Percentiles rank a stretch among this genome's conserved stretches.
These are phyloP conservation scores for Lasiodiplodia theobromae DNA, from an alignment of 2,329 filamentous ascomycete genomes.

Conservation along the genomic window DNA sequence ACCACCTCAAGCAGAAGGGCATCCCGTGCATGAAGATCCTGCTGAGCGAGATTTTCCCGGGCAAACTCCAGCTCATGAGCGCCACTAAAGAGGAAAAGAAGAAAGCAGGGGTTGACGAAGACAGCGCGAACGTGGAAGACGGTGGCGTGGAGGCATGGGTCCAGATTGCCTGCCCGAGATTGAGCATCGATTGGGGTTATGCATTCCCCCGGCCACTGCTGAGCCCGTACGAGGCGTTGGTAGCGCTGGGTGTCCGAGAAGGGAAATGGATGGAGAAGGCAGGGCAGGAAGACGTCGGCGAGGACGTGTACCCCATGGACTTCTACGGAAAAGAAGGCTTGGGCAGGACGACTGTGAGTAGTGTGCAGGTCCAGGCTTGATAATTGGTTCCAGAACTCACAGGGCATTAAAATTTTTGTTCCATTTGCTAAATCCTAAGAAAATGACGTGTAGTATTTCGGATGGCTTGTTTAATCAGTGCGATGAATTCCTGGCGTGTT, in stretches of 20 bases:
- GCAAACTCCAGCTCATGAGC: constrained; percentile 88
- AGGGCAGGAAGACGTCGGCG: constrained; percentile 43
- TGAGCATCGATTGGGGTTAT: constrained; percentile 99
- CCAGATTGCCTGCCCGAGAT: constrained; percentile 92
- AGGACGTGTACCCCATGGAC: constrained; percentile 91
- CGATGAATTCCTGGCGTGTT: too few relatives aligned
- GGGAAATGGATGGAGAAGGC: constrained; percentile 68
- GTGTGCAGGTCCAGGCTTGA: background rate
- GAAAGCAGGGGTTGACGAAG: constrained; percentile 55
- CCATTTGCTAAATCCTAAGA: background rate
- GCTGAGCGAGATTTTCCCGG: constrained; percentile 94
- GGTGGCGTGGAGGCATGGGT: constrained; percentile 95
- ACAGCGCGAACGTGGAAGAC: constrained; percentile 15
- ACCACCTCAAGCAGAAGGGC: constrained; percentile 71
- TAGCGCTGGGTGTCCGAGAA: constrained; percentile 81
- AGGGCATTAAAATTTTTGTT: too few relatives aligned
- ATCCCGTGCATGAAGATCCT: constrained; percentile 86
- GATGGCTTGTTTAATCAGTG: too few relatives aligned
- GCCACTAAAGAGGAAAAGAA: constrained; percentile 1
- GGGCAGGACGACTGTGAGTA: constrained; percentile 70
- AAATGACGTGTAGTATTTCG: too few relatives aligned
- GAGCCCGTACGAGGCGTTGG: constrained; percentile 93
- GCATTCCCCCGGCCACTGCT: constrained; percentile 87
- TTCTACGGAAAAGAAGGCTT: constrained; percentile 94
- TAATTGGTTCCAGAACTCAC: background rate